Evolutionary conservation across 257 asterid genomes (phyloP).

Genomic region (Penstemon barbatus): DNA sequence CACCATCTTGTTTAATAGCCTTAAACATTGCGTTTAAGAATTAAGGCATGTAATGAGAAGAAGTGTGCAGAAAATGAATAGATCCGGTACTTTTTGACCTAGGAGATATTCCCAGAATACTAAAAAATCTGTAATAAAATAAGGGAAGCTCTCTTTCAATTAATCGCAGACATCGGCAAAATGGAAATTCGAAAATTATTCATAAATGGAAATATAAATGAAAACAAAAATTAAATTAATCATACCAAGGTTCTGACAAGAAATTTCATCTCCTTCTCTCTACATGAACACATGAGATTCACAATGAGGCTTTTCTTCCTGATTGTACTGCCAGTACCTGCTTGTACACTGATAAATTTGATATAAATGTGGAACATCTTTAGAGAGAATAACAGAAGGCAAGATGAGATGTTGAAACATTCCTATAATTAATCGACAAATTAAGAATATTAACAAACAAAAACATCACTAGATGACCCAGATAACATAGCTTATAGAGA

Average conservation of each 20-base stretch:
- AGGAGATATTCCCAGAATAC: slow-evolving; percentile 1
- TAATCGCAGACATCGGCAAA: slow-evolving; percentile 25
- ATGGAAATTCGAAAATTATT: slow-evolving; percentile 20
- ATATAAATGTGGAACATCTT: slow-evolving; percentile 34
- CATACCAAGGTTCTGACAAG: slow-evolving; percentile 88
- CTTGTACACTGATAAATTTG: slow-evolving; percentile 74
- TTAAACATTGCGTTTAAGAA: neutral
- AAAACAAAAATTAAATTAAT: slow-evolving; percentile 17
- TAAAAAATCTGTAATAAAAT: neutral
- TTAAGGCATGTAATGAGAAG: neutral
- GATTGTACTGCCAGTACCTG: slow-evolving; percentile 80
- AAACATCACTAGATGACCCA: slow-evolving; percentile 13
- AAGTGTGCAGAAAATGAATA: neutral
- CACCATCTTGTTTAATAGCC: slow-evolving; percentile 3
- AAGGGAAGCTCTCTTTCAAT: slow-evolving; percentile 8
- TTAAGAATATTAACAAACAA: slow-evolving; percentile 5
- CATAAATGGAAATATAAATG: slow-evolving; percentile 2
- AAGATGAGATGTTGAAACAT: slow-evolving; percentile 16
- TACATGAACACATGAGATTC: slow-evolving; percentile 87
- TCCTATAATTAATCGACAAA: neutral
- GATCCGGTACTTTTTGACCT: neutral
- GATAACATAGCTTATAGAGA: slow-evolving; percentile 14
- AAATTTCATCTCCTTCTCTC: slow-evolving; percentile 93
- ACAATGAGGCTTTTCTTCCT: slow-evolving; percentile 78
- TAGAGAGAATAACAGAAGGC: slow-evolving; percentile 20